Conservation (phyloP, 768 basidiomycete species). For the Tylopilus balloui region DNA sequence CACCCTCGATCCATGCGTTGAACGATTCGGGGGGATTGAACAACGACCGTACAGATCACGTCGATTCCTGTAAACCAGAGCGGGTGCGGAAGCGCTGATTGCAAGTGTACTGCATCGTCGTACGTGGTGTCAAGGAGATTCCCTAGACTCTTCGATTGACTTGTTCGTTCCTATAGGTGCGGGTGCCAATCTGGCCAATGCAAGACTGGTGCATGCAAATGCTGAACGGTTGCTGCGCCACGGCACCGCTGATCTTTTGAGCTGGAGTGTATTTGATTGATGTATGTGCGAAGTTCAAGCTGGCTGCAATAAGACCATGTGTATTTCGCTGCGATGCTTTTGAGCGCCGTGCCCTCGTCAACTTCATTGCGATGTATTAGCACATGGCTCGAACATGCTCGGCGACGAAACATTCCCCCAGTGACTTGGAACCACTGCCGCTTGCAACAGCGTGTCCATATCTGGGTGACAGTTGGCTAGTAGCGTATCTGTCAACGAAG, state of each 20-base stretch:
- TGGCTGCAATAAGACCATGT: background rate
- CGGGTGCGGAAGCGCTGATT: background rate
- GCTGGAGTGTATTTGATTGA: background rate
- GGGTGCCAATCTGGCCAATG: slow-evolving; percentile 1
- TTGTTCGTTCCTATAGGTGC: background rate
- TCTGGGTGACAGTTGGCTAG: no score
- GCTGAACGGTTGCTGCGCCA: background rate
- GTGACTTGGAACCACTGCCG: no score
- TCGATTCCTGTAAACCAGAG: slow-evolving; percentile 7
- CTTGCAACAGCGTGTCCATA: no score
- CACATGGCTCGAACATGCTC: no score
- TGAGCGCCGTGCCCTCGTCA: no score
- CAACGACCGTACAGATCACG: background rate
- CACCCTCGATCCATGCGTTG: background rate
- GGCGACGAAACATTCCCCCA: no score
- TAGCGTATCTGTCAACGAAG: no score
- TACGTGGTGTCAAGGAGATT: background rate
- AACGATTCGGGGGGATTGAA: background rate
- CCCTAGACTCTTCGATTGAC: background rate
- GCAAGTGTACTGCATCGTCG: background rate
- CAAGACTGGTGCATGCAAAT: background rate
- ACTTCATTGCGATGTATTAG: no score
- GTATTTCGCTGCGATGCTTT: no score
- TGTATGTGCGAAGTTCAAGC: background rate
- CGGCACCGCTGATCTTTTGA: background rate